Evolutionary conservation across 306 rosid species (phyloP).

Genomic region (Castanea mollissima): DNA sequence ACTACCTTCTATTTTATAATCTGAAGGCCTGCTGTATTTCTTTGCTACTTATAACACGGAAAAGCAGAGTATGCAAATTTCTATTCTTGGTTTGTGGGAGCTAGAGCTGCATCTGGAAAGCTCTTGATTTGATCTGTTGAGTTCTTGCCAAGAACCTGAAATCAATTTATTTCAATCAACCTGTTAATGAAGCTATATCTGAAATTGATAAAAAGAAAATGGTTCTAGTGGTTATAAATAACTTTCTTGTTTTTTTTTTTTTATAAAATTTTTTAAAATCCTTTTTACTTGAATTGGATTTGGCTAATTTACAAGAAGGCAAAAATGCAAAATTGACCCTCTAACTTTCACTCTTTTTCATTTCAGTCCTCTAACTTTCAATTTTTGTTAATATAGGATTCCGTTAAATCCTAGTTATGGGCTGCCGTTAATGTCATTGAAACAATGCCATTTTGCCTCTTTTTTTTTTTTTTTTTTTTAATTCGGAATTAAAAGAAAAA

Average conservation of each 20-base stretch:
- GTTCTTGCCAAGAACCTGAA: not conserved
- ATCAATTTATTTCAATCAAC: not conserved
- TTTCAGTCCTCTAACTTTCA: no score
- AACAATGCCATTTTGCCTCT: no score
- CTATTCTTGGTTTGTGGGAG: not conserved
- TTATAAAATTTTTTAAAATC: no score
- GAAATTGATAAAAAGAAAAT: not conserved
- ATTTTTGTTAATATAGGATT: no score
- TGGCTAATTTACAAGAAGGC: not conserved
- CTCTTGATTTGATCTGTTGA: not conserved
- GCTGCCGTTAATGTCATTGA: no score
- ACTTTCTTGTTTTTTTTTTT: no score
- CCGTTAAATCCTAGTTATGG: no score
- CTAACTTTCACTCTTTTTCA: no score
- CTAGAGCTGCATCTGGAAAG: not conserved
- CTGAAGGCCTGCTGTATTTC: not conserved
- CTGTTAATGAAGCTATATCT: not conserved
- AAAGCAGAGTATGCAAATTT: not conserved
- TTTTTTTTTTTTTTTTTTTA: no score
- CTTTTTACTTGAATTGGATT: no score
- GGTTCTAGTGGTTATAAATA: not conserved
- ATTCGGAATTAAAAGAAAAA: no score
- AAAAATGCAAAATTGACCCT: no score
- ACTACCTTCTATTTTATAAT: not conserved
- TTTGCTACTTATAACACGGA: not conserved